These are phyloP conservation scores for Aspergillus cavernicola DNA, from an alignment of 495 filamentous ascomycete genomes.

Conservation along the genomic window DNA sequence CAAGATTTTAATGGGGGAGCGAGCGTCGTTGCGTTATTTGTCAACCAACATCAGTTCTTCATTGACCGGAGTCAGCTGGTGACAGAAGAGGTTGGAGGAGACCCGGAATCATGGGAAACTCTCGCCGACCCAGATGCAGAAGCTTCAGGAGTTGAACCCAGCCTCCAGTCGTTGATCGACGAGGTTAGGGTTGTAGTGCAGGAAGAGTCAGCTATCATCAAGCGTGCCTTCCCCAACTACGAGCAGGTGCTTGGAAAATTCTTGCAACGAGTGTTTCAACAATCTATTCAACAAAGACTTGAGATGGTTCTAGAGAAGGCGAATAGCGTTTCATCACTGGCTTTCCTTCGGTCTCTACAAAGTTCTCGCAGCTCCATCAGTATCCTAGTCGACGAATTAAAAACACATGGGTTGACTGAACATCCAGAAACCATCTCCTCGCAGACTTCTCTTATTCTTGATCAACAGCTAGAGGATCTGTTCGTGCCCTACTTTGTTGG, in stretches of 20 bases:
- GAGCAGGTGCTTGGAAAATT: conserved; percentile 91
- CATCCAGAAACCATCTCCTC: conserved; percentile 88
- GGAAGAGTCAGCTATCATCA: conserved; percentile 93
- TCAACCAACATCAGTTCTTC: conserved; percentile 99
- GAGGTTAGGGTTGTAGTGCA: conserved; percentile 96
- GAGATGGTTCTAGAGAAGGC: conserved; percentile 97
- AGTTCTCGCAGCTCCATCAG: conserved; percentile 83
- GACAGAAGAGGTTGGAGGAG: conserved; percentile 81
- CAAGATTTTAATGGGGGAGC: conserved; percentile 94
- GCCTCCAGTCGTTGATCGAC: conserved; percentile 84
- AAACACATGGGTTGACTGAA: conserved; percentile 90
- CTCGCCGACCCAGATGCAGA: conserved; percentile 92
- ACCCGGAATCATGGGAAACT: conserved; percentile 82
- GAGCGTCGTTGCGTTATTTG: conserved; percentile 90
- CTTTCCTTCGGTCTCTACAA: conserved; percentile 88
- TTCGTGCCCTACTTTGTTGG: conserved; percentile 95
- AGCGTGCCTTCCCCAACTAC: conserved; percentile 90
- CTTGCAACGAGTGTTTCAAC: conserved; percentile 92
- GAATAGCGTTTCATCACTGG: conserved; percentile 80
- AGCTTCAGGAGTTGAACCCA: conserved; percentile 85
- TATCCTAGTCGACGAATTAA: conserved; percentile 84
- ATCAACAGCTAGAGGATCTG: conserved; percentile 94
- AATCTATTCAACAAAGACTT: conserved; percentile 91
- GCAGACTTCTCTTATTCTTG: conserved; percentile 77
- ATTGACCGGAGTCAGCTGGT: conserved; percentile 88